Conservation (phyloP, 2,329 filamentous ascomycete genomes). For the Didymella keratinophila region DNA sequence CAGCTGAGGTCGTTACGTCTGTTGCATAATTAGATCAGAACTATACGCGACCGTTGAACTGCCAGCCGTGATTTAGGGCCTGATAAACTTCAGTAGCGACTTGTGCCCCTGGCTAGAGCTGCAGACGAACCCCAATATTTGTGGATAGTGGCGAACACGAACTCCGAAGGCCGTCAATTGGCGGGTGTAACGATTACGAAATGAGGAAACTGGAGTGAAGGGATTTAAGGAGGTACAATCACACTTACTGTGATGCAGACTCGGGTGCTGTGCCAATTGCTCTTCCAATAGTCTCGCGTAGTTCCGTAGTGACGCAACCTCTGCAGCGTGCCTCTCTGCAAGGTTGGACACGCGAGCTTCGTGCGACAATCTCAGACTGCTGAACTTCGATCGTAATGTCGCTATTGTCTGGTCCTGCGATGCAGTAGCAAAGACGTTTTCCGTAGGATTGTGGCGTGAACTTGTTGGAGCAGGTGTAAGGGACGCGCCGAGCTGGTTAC, state of each 20-base stretch:
- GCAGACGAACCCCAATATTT: constrained; percentile 2
- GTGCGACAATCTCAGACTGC: constrained; percentile 48
- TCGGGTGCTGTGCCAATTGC: constrained; percentile 37
- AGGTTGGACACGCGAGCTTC: constrained; percentile 51
- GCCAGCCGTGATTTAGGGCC: constrained; percentile 14
- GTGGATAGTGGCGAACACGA: constrained; percentile 15
- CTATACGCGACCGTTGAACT: constrained; percentile 15
- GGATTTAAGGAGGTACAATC: constrained; percentile 11
- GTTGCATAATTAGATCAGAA: constrained; percentile 21
- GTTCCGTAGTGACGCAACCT: constrained; percentile 50
- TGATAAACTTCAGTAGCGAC: constrained; percentile 18
- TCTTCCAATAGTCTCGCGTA: constrained; percentile 52
- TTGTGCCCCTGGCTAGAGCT: constrained; percentile 15
- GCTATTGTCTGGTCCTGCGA: constrained; percentile 45
- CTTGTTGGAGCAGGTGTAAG: constrained; percentile 23
- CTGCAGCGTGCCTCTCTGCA: constrained; percentile 49
- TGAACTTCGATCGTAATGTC: constrained; percentile 47
- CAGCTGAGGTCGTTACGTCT: constrained; percentile 24
- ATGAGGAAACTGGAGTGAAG: constrained; percentile 8
- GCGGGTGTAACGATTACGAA: neutral
- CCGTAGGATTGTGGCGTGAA: constrained; percentile 30
- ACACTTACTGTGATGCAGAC: constrained; percentile 43
- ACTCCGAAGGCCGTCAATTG: constrained; percentile 13
- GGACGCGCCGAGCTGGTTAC: constrained; percentile 28
- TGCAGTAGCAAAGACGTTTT: constrained; percentile 41